These are phyloP conservation scores for Dendrobium officinale DNA, from an alignment of 106 monocot genomes.

Conservation along the genomic window DNA sequence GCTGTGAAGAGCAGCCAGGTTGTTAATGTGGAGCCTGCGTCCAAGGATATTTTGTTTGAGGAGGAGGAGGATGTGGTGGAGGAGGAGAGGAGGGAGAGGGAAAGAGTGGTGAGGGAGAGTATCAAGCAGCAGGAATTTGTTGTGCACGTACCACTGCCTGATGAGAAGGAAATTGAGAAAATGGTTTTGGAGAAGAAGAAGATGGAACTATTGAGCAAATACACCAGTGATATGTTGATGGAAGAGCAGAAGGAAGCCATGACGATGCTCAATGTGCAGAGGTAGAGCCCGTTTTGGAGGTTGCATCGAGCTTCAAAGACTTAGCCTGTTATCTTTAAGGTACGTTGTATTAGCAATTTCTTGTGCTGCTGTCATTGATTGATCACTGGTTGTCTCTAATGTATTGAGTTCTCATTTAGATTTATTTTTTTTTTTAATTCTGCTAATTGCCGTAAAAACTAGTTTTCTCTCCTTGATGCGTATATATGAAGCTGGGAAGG, in stretches of 20 bases:
- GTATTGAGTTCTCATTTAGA: neutral
- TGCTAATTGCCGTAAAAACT: neutral
- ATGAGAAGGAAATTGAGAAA: conserved; percentile 89
- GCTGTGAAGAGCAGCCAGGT: conserved; percentile 81
- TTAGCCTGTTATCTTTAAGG: neutral
- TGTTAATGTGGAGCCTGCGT: conserved; percentile 37
- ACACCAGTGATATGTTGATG: conserved; percentile 56
- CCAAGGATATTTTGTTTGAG: conserved; percentile 66
- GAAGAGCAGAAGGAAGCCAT: conserved; percentile 82
- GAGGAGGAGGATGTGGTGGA: conserved; percentile 92
- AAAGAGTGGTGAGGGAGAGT: conserved; percentile 45
- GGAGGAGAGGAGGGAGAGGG: conserved; percentile 53
- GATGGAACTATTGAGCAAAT: conserved; percentile 82
- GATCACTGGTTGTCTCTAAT: neutral
- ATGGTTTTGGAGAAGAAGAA: conserved; percentile 95
- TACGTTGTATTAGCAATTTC: neutral
- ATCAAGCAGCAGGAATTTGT: conserved; percentile 66
- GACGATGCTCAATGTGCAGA: conserved; percentile 77
- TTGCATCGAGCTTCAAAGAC: neutral
- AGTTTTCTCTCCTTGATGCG: neutral
- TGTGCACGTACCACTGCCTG: conserved; percentile 82
- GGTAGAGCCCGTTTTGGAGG: conserved; percentile 20
- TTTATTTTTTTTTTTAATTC: neutral
- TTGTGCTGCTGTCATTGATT: neutral
- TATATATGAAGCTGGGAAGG: neutral